These are phyloP conservation scores for Sphaerobolus stellatus DNA, from an alignment of 1,284 basidiomycete genomes.

Conservation along the genomic window DNA sequence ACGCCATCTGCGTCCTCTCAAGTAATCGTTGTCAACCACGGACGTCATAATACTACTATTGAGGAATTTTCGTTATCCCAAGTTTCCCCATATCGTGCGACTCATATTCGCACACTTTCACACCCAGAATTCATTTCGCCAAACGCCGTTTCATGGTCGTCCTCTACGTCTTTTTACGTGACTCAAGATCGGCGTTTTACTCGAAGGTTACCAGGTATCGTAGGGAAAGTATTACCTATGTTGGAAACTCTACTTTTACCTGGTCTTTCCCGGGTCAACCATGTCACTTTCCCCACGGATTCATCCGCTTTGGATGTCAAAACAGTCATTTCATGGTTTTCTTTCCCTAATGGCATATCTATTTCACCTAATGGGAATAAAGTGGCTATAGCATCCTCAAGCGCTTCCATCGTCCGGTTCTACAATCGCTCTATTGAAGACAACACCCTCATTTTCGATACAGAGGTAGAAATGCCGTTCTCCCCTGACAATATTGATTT, in stretches of 20 bases:
- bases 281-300: constrained; percentile 43
- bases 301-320: constrained; percentile 23
- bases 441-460: constrained; percentile 33
- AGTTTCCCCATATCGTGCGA: constrained; percentile 39
- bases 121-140: constrained; percentile 58
- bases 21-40: constrained; percentile 66
- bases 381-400: constrained; percentile 58
- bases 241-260: constrained; percentile 56
- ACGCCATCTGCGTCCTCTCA: constrained; percentile 44
- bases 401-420: constrained; percentile 45
- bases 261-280: constrained; percentile 58
- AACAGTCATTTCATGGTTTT: constrained; percentile 45
- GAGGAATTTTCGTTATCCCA: constrained; percentile 63
- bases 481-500: constrained; percentile 60
- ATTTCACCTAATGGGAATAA: constrained; percentile 48
- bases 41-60: constrained; percentile 52
- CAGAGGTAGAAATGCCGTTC: constrained; percentile 55
- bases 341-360: constrained; percentile 69
- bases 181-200: constrained; percentile 71
- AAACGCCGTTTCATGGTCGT: constrained; percentile 63
- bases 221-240: constrained; percentile 51
- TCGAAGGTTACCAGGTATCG: constrained; percentile 48
- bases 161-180: constrained; percentile 61
- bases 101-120: constrained; percentile 55
- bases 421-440: constrained; percentile 42